Conservation (phyloP, 1,284 basidiomycete species). For the Marasmius oreades region DNA sequence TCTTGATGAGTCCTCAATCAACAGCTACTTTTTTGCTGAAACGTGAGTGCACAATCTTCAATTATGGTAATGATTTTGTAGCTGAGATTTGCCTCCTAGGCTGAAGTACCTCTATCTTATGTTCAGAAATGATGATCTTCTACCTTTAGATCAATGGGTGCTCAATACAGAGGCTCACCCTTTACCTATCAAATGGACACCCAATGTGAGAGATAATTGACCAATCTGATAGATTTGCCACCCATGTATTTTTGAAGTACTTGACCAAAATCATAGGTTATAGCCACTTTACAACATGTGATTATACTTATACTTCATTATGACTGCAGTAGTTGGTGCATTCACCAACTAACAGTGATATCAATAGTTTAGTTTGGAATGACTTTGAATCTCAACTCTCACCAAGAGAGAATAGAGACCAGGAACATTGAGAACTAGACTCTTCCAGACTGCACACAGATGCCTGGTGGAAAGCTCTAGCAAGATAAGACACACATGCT, state of each 20-base stretch:
- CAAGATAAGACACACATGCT: too few relatives aligned
- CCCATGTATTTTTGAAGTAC: background rate
- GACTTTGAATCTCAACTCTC: too few relatives aligned
- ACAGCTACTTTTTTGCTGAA: constrained; percentile 3
- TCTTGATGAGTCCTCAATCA: background rate
- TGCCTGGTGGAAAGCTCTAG: too few relatives aligned
- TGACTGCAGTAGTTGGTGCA: too few relatives aligned
- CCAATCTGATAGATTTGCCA: background rate
- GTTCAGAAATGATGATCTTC: constrained; percentile 21
- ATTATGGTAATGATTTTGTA: background rate
- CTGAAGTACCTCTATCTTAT: constrained; percentile 26
- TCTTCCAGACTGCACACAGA: too few relatives aligned
- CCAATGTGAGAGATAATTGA: constrained; percentile 5
- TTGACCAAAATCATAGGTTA: too few relatives aligned
- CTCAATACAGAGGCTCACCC: constrained; percentile 29
- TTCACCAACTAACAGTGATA: too few relatives aligned
- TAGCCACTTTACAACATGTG: too few relatives aligned
- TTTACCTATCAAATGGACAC: constrained; percentile 23
- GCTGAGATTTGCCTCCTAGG: background rate
- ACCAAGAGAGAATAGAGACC: too few relatives aligned
- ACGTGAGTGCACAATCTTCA: background rate
- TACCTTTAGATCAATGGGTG: constrained; percentile 23
- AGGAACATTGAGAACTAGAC: too few relatives aligned
- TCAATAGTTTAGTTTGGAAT: too few relatives aligned
- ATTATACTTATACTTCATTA: too few relatives aligned